Conservation (phyloP, 2,329 filamentous ascomycete species). For the Hirsutella thompsonii region DNA sequence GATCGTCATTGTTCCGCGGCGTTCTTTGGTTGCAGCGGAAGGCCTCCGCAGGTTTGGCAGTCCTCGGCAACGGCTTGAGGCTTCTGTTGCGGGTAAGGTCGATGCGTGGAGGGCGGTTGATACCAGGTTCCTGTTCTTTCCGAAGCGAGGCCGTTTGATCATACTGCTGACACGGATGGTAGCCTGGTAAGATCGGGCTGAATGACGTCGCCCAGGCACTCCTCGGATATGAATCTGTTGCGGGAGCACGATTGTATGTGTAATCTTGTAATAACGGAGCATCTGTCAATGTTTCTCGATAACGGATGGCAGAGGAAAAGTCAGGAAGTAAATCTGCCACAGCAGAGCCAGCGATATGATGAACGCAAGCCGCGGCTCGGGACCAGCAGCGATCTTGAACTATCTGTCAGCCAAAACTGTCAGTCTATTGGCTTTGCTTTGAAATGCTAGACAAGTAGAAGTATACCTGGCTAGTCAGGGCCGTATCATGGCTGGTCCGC, state of each 20-base stretch:
- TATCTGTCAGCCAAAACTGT: not conserved
- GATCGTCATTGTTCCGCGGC: conserved; percentile 3
- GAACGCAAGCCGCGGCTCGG: not conserved
- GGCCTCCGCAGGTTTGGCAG: not conserved
- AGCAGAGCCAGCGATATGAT: not conserved
- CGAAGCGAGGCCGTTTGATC: not conserved
- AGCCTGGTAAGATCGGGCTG: not conserved
- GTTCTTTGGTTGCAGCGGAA: not conserved
- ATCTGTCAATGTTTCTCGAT: not conserved
- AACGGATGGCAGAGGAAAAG: not conserved
- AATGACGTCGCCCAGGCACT: not conserved
- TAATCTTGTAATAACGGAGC: not conserved
- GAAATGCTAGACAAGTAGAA: not conserved
- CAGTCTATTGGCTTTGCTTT: not conserved
- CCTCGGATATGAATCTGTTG: not conserved
- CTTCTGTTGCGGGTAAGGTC: not conserved
- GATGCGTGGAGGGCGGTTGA: not conserved
- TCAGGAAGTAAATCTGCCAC: not conserved
- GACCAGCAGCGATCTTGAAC: not conserved
- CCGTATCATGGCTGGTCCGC: not conserved
- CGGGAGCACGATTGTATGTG: not conserved
- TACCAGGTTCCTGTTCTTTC: not conserved
- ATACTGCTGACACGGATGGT: not conserved
- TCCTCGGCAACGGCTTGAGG: not conserved
- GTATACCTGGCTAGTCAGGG: not conserved